Conservation (phyloP, 179 eudicot species). For the Camellia oleifera region DNA sequence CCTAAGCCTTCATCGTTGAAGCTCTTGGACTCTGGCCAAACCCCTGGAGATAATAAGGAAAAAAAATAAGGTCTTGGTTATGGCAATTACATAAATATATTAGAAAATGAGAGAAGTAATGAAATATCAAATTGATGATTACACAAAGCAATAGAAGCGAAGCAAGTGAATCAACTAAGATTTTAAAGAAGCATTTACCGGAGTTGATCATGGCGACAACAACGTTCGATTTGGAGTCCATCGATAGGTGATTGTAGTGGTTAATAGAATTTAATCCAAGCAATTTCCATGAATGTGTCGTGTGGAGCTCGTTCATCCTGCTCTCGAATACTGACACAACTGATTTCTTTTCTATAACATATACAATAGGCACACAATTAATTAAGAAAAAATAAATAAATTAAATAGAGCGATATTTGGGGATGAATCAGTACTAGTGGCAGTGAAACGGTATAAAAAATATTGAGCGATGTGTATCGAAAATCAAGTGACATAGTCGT, state of each 20-base stretch:
- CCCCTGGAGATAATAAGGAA: background rate
- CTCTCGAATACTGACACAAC: constrained; percentile 31
- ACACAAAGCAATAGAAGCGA: background rate
- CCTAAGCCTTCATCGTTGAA: constrained; percentile 20
- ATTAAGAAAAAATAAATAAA: background rate
- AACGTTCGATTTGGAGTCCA: constrained; percentile 18
- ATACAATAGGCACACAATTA: background rate
- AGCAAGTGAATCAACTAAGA: no score
- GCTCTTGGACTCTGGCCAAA: constrained; percentile 16
- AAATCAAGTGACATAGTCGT: no score
- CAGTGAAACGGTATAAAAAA: no score
- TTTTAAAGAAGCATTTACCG: constrained; percentile 6
- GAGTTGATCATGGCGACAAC: constrained; percentile 28
- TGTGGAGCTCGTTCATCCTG: constrained; percentile 22
- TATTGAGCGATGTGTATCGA: no score
- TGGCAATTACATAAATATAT: background rate
- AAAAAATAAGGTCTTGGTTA: background rate
- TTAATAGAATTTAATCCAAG: constrained; percentile 17
- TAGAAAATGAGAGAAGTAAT: background rate
- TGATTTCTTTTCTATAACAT: constrained; percentile 18
- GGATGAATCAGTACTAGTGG: background rate
- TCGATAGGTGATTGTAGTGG: constrained; percentile 15
- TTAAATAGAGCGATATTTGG: background rate
- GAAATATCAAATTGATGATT: background rate
- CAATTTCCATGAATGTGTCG: constrained; percentile 32